phyloP scores from a whole-genome alignment of 2,329 filamentous ascomycete species.

The Corinectria fuckeliana region DNA sequence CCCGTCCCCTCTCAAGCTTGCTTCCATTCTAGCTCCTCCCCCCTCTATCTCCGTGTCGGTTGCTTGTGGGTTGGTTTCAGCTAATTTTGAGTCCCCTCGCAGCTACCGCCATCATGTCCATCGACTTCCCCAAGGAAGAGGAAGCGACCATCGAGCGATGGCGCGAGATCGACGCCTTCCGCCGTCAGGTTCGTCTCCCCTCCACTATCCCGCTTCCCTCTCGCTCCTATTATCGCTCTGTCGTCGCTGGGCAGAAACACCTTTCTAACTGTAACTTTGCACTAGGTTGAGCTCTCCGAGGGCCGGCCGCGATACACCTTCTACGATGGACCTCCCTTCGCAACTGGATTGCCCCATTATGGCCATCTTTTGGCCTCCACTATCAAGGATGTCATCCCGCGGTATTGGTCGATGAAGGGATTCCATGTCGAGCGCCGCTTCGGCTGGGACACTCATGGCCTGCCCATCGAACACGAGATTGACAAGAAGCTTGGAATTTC shows the following conservation, averaged over 20 bases:
- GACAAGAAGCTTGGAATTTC: conserved; percentile 94
- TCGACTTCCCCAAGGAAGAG: conserved; percentile 93
- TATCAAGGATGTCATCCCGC: conserved; percentile 95
- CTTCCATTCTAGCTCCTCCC: neutral
- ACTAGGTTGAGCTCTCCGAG: conserved; percentile 76
- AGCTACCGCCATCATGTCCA: conserved; percentile 66
- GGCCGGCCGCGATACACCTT: conserved; percentile 89
- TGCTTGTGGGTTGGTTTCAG: neutral
- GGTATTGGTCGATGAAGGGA: conserved; percentile 98
- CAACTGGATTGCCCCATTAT: conserved; percentile 72
- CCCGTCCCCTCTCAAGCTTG: neutral
- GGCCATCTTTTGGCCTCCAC: conserved; percentile 86
- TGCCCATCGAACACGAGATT: conserved; percentile 96
- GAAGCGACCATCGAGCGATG: conserved; percentile 83
- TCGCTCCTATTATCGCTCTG: neutral
- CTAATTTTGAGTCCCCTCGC: neutral
- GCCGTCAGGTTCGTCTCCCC: conserved; percentile 68
- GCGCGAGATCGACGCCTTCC: conserved; percentile 92
- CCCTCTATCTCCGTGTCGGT: neutral
- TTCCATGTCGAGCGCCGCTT: conserved; percentile 91
- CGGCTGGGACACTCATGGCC: conserved; percentile 92
- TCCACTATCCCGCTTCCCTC: neutral
- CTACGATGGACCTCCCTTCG: conserved; percentile 86
- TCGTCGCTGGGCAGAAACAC: neutral
- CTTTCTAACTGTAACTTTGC: conserved; percentile 11